Evolutionary conservation across 2,329 filamentous ascomycete genomes (phyloP).

Genomic region (Diplodia scrobiculata): DNA sequence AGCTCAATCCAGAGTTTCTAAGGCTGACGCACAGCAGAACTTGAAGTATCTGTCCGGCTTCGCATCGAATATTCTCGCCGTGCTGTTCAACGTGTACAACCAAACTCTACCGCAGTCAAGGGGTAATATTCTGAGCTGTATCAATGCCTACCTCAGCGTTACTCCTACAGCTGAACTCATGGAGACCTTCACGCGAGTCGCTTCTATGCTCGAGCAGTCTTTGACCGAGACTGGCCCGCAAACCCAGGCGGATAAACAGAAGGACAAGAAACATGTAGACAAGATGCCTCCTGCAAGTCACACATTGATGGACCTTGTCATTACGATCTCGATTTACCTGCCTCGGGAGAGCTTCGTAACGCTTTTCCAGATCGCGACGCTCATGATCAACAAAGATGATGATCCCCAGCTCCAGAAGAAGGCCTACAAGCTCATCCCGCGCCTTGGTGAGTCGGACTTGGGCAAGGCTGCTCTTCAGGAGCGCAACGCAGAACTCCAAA

Average conservation of each 20-base stretch:
- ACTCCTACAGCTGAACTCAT: constrained; percentile 76
- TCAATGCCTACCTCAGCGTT: constrained; percentile 92
- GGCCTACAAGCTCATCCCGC: constrained; percentile 95
- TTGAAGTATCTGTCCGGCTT: constrained; percentile 77
- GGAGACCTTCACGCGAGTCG: constrained; percentile 85
- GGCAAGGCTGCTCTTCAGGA: constrained; percentile 76
- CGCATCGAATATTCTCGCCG: constrained; percentile 85
- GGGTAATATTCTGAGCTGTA: constrained; percentile 87
- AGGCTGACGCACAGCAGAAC: constrained; percentile 74
- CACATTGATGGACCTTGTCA: constrained; percentile 94
- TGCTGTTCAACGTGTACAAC: constrained; percentile 98
- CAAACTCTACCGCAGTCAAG: constrained; percentile 91
- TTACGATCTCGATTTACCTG: constrained; percentile 92
- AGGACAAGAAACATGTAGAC: constrained; percentile 63
- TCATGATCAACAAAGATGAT: constrained; percentile 76
- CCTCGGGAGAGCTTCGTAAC: constrained; percentile 80
- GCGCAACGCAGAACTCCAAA: constrained; percentile 75
- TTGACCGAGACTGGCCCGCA: constrained; percentile 62
- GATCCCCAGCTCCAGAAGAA: constrained; percentile 98
- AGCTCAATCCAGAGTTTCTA: constrained; percentile 76
- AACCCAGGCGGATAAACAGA: constrained; percentile 65
- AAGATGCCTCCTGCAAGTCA: constrained; percentile 89
- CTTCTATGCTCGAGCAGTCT: constrained; percentile 75
- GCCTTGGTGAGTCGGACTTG: constrained; percentile 76
- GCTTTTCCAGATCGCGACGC: constrained; percentile 82